These are phyloP conservation scores for Micromonas commoda DNA, from an alignment of 139 green algal species.

Conservation along the genomic window DNA sequence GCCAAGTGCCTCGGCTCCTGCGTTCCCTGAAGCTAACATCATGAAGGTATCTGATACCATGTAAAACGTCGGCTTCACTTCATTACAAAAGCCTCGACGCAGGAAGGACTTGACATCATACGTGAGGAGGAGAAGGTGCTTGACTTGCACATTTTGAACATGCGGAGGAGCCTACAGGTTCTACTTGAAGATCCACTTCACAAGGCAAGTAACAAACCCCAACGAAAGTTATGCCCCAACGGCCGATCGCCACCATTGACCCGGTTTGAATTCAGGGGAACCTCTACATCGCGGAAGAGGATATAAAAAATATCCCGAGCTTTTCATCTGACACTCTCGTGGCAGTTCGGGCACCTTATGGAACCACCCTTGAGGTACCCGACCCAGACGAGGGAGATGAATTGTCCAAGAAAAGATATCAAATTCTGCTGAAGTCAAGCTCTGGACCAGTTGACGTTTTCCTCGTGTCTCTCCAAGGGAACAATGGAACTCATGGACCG, in stretches of 20 bases:
- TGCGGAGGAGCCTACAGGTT: neutral
- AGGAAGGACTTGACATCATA: neutral
- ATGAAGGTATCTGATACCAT: neutral
- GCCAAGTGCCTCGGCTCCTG: neutral
- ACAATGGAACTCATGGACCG: too few relatives aligned
- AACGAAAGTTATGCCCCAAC: neutral
- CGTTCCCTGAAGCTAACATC: neutral
- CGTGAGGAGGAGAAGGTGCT: neutral
- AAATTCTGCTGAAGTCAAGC: constrained; percentile 52
- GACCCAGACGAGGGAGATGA: constrained; percentile 50
- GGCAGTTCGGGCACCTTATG: constrained; percentile 66
- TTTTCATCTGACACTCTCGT: constrained; percentile 68
- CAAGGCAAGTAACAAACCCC: neutral
- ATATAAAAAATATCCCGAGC: constrained; percentile 54
- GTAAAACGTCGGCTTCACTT: neutral
- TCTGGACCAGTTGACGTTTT: constrained; percentile 56
- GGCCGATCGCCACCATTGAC: neutral
- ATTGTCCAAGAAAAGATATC: constrained; percentile 26
- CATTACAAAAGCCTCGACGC: neutral
- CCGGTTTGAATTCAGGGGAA: constrained; percentile 24
- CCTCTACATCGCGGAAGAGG: constrained; percentile 64
- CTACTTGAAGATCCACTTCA: neutral
- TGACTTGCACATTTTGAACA: neutral
- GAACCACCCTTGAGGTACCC: constrained; percentile 67
- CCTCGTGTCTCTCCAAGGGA: constrained; percentile 42